Evolutionary conservation across 192 early-diverging fungal species (phyloP), one percentile per base, ranked within the genome.

Genomic region (Mortierella alpina): DNA sequence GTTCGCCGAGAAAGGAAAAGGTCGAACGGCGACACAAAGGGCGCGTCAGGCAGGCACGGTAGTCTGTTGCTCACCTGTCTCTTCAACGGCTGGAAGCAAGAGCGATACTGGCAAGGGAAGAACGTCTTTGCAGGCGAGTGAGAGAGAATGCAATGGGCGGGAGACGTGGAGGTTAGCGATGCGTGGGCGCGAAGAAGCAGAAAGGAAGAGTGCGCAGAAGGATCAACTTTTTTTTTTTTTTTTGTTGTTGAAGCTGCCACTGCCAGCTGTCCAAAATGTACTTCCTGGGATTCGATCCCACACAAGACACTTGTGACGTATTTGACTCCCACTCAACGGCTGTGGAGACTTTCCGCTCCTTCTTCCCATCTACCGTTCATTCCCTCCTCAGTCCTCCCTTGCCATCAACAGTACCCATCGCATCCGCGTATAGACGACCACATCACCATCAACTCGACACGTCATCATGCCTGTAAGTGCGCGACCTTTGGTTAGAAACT

Each of bases 381-480:
- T 61, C 53, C 15, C 10, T 49, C 41, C 63, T 22, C 18, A 39
- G 12, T 31, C 18, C 39, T 61, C 44, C 52, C 47, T 44, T n/a
- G 31, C 58, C 47, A 60, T 31, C 58, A 20, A 39, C 39, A 15
- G 14, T 41, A 63, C n/a, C 12, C 60, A 47, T 17, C 45, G n/a
- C 20, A 10, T 23, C 44, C n/a, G 60, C 20, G 10, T 45, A 44
- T 62, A 48, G 10, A 22, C 57, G 57, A 17, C 57, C 31, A 59
- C 57, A 59, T 12, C 57, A 41, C 57, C 4, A 22, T 4, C 22
- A 50, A n/a, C n/a, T 22, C 65, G 45, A 41, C 41, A 20, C 22
- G 23, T 17, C 55, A 68, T 42, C 66, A 75, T 75, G 73, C 73
- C 73, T 53, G 73, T 75, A 75, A 68, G 73, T 75, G 31, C 31